These are phyloP conservation scores for Cerrena zonata DNA, from an alignment of 1,284 basidiomycete genomes.

Conservation along the genomic window DNA sequence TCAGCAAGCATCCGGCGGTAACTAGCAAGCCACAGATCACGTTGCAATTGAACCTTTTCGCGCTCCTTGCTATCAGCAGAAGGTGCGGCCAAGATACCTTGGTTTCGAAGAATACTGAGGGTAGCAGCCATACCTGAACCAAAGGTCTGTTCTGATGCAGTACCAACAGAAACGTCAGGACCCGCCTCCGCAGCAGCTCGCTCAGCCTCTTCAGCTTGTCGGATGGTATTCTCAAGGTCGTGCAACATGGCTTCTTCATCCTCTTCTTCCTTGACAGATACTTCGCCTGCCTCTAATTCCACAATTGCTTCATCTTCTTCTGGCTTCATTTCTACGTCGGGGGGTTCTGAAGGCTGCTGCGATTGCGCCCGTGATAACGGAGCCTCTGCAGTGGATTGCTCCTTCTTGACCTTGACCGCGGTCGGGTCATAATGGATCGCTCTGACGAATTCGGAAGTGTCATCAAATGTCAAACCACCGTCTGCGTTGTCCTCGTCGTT, in stretches of 20 bases:
- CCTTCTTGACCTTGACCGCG: constrained; percentile 41
- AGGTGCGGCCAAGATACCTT: constrained; percentile 77
- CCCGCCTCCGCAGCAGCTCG: constrained; percentile 29
- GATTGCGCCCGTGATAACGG: constrained; percentile 26
- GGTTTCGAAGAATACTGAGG: constrained; percentile 81
- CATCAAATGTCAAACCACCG: constrained; percentile 82
- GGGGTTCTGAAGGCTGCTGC: constrained; percentile 39
- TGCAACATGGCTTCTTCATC: constrained; percentile 69
- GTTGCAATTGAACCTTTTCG: constrained; percentile 77
- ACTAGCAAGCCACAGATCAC: constrained; percentile 87
- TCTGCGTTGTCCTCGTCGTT: constrained; percentile 42
- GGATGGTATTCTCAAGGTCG: constrained; percentile 64
- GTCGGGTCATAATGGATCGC: constrained; percentile 70
- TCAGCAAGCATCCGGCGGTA: constrained; percentile 71
- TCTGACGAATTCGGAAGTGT: constrained; percentile 94
- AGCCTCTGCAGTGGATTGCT: constrained; percentile 39
- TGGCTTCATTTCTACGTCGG: constrained; percentile 49
- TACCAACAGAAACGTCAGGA: constrained; percentile 43
- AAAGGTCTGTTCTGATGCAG: constrained; percentile 68
- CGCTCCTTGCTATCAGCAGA: constrained; percentile 68
- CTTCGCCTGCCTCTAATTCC: constrained; percentile 76
- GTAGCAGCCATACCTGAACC: constrained; percentile 83
- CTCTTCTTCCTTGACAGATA: constrained; percentile 72
- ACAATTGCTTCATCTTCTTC: constrained; percentile 61
- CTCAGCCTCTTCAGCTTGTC: constrained; percentile 53